Evolutionary conservation across 1,284 basidiomycete genomes (phyloP).

Genomic region (Ceratobasidium sp.): DNA sequence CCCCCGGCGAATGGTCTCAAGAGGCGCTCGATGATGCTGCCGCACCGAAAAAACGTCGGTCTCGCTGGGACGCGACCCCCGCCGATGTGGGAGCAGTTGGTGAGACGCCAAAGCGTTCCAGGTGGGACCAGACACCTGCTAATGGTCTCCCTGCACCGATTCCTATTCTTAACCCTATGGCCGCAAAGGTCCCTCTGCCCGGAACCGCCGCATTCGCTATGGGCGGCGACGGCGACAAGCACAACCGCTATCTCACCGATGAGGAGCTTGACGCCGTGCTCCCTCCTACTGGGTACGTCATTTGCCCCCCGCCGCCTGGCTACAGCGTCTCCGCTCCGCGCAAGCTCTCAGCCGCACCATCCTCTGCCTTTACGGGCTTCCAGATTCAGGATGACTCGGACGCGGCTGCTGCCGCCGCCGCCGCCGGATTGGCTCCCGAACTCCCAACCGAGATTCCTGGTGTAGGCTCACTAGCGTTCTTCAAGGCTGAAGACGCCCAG

Average conservation of each 20-base stretch:
- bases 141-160: conserved; percentile 52
- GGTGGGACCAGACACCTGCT: conserved; percentile 91
- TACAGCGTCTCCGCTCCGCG: conserved; percentile 87
- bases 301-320: conserved; percentile 94
- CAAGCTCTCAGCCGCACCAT: conserved; percentile 75
- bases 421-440: conserved; percentile 92
- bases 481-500: conserved; percentile 98
- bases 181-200: conserved; percentile 50
- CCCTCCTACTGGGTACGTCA: conserved; percentile 87
- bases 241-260: conserved; percentile 94
- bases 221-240: conserved; percentile 75
- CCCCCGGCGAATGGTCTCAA: conserved; percentile 77
- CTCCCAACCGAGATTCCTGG: conserved; percentile 99
- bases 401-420: conserved; percentile 86
- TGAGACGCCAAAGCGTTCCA: conserved; percentile 84
- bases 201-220: conserved; percentile 50
- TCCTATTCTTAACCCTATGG: conserved; percentile 49
- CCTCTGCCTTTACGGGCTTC: conserved; percentile 85
- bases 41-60: conserved; percentile 90
- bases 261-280: conserved; percentile 95
- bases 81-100: conserved; percentile 65
- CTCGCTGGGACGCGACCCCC: conserved; percentile 94
- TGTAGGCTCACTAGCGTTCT: conserved; percentile 96
- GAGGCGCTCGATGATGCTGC: conserved; percentile 75
- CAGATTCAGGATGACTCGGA: conserved; percentile 96